These are phyloP conservation scores for Cordyceps javanica DNA, from an alignment of 2,329 filamentous ascomycete species.

Conservation along the genomic window DNA sequence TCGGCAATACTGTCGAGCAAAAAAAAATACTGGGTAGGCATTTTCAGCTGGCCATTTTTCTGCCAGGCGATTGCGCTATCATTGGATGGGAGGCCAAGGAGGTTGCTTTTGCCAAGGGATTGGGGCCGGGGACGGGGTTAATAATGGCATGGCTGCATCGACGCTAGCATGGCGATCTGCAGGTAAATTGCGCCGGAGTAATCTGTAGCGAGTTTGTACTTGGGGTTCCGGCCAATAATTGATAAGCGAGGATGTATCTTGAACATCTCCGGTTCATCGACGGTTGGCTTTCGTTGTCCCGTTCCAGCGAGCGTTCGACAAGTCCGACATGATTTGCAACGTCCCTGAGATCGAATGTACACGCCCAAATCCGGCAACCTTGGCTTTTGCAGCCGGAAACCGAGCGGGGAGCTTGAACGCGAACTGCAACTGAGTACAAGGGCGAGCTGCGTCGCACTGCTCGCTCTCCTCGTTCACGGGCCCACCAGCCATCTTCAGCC, in stretches of 20 bases:
- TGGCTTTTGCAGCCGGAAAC: not conserved
- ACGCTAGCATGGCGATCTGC: constrained; percentile 8
- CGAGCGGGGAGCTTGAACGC: too few species aligned
- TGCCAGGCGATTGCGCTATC: not conserved
- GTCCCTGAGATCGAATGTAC: not conserved
- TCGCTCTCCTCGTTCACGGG: constrained; percentile 5
- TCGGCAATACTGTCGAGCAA: not conserved
- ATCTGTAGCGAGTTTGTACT: not conserved
- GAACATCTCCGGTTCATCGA: not conserved
- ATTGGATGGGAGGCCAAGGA: not conserved
- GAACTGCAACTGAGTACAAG: not conserved
- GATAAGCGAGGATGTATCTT: not conserved
- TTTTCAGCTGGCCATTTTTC: not conserved
- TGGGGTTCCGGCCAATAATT: not conserved
- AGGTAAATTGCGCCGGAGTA: not conserved
- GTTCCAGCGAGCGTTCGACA: too few species aligned
- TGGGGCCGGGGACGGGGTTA: not conserved
- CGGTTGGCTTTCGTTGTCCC: not conserved
- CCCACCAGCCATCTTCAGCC: constrained; percentile 3
- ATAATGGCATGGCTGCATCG: not conserved
- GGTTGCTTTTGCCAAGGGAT: not conserved
- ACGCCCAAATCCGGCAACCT: not conserved
- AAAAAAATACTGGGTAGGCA: not conserved
- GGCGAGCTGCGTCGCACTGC: not conserved
- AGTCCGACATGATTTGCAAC: too few species aligned